phyloP scores from a whole-genome alignment of 2,329 filamentous ascomycete genomes.

The Chalara sp. region DNA sequence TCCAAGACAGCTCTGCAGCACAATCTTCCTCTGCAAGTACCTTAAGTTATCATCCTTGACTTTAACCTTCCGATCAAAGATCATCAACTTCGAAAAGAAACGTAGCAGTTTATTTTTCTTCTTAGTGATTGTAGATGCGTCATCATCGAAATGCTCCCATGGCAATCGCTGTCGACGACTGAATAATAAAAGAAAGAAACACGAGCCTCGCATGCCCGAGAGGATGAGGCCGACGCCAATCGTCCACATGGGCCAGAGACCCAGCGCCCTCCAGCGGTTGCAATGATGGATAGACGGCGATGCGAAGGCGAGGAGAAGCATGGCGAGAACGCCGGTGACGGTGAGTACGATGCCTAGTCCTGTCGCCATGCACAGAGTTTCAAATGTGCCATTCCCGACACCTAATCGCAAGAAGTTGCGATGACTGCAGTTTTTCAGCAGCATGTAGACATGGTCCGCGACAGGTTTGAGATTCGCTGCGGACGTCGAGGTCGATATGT shows the following conservation, averaged over 20 bases:
- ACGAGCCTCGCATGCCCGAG: slow-evolving; percentile 38
- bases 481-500: slow-evolving; percentile 31
- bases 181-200: slow-evolving; percentile 41
- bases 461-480: slow-evolving; percentile 32
- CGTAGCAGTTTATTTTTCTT: too few relatives aligned
- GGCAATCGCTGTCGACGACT: slow-evolving; percentile 29
- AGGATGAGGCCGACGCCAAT: slow-evolving; percentile 36
- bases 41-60: too few relatives aligned
- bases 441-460: slow-evolving; percentile 39
- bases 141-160: background rate
- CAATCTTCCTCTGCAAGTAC: too few relatives aligned
- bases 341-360: slow-evolving; percentile 36
- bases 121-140: background rate
- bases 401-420: slow-evolving; percentile 46
- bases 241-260: slow-evolving; percentile 39
- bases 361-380: slow-evolving; percentile 41
- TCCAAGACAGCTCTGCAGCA: too few relatives aligned
- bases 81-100: too few relatives aligned
- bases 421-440: slow-evolving; percentile 41
- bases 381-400: slow-evolving; percentile 44
- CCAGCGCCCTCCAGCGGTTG: slow-evolving; percentile 35
- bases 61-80: too few relatives aligned
- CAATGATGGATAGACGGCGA: slow-evolving; percentile 31
- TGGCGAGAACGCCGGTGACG: slow-evolving; percentile 32
- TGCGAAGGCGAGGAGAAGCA: slow-evolving; percentile 34